These are phyloP conservation scores for Pseudogymnoascus sp. DNA, from an alignment of 2,329 filamentous ascomycete species.

Conservation along the genomic window DNA sequence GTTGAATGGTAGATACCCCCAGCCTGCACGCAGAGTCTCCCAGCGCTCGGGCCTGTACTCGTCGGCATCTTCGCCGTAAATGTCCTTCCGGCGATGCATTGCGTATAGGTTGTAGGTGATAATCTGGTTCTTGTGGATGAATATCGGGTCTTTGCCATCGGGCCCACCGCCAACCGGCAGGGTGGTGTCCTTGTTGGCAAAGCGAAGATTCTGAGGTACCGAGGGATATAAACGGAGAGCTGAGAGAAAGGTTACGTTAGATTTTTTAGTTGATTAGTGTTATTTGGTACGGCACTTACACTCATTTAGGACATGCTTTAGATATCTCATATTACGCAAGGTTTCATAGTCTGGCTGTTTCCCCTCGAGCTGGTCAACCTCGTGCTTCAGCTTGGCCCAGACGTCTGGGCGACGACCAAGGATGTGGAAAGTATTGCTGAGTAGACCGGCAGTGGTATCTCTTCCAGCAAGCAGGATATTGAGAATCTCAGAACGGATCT, in stretches of 20 bases:
- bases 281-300: not conserved
- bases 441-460: constrained; percentile 47
- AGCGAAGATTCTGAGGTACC: constrained; percentile 44
- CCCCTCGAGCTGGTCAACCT: constrained; percentile 21
- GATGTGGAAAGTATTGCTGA: constrained; percentile 40
- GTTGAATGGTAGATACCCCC: constrained; percentile 32
- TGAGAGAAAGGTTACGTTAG: constrained; percentile 36
- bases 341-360: constrained; percentile 20
- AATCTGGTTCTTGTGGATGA: constrained; percentile 24
- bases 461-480: constrained; percentile 49
- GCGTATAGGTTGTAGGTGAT: constrained; percentile 22
- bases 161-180: constrained; percentile 26
- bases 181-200: constrained; percentile 37
- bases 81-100: constrained; percentile 27
- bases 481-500: constrained; percentile 40
- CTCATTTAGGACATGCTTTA: constrained; percentile 26
- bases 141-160: constrained; percentile 27
- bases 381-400: constrained; percentile 35
- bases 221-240: constrained; percentile 45
- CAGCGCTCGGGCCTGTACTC: constrained; percentile 30
- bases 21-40: constrained; percentile 34
- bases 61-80: constrained; percentile 29
- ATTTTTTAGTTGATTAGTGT: not conserved
- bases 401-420: constrained; percentile 34
- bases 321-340: constrained; percentile 24